Conservation (phyloP, 805 yeast genomes). For the Barnettozyma salicaria region DNA sequence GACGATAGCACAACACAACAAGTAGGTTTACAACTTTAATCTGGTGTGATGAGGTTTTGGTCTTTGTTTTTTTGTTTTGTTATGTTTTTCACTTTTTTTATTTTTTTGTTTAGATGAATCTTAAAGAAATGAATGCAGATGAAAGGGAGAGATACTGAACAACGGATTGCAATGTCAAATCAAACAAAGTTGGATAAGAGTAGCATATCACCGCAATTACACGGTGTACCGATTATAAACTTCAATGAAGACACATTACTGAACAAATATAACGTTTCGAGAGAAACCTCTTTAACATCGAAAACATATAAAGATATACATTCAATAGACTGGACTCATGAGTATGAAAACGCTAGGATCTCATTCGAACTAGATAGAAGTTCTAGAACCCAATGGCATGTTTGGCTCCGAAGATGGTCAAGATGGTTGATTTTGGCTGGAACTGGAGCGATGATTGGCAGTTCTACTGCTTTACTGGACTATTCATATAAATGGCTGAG, state of each 20-base stretch:
- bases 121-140: too few species aligned
- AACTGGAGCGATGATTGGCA: constrained; percentile 43
- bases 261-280: constrained; percentile 1
- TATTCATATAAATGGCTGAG: constrained; percentile 43
- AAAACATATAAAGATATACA: constrained; percentile 34
- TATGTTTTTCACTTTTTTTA: background rate
- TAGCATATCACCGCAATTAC: too few species aligned
- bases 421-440: constrained; percentile 44
- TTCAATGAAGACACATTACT: constrained; percentile 1
- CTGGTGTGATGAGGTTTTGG: too few species aligned
- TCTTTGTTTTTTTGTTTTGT: background rate
- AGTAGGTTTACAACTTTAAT: too few species aligned
- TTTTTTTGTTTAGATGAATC: background rate
- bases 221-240: constrained; percentile 16
- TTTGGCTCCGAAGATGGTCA: constrained; percentile 13
- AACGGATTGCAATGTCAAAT: too few species aligned
- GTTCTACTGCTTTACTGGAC: constrained; percentile 43
- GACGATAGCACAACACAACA: too few species aligned
- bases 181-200: too few species aligned
- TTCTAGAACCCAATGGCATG: constrained; percentile 4
- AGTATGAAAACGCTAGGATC: constrained; percentile 26
- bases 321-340: constrained; percentile 49
- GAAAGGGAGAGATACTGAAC: too few species aligned
- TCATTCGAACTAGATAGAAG: background rate
- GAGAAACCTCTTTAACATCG: constrained; percentile 4